Evolutionary conservation across 495 filamentous ascomycete genomes (phyloP).

Genomic region (Tuber magnatum): DNA sequence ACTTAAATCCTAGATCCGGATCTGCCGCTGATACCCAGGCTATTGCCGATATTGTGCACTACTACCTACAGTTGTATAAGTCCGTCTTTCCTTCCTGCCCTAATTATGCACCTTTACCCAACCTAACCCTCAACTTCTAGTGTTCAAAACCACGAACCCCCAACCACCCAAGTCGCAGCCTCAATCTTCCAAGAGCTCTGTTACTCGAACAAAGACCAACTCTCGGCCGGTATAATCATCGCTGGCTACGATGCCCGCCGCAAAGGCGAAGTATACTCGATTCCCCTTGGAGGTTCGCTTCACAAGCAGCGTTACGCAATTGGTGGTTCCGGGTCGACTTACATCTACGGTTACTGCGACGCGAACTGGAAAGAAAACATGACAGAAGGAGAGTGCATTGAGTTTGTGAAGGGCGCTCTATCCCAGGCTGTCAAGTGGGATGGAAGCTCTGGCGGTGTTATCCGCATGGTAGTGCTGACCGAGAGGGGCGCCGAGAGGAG

Average conservation of each 20-base stretch:
- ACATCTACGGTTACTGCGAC: constrained; percentile 98
- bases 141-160: constrained; percentile 74
- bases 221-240: constrained; percentile 96
- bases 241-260: constrained; percentile 90
- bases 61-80: constrained; percentile 84
- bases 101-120: neutral
- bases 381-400: constrained; percentile 85
- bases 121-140: constrained; percentile 36
- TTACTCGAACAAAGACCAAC: constrained; percentile 89
- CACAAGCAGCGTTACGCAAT: constrained; percentile 97
- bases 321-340: constrained; percentile 93
- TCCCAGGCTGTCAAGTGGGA: constrained; percentile 98
- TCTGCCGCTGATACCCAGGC: constrained; percentile 97
- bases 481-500: constrained; percentile 43
- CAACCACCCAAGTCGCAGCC: constrained; percentile 88
- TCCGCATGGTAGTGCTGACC: constrained; percentile 93
- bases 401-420: constrained; percentile 84
- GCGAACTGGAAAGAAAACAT: constrained; percentile 93
- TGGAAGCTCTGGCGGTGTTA: constrained; percentile 95
- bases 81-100: constrained; percentile 15
- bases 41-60: constrained; percentile 93
- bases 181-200: constrained; percentile 95
- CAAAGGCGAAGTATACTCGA: constrained; percentile 93
- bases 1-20: constrained; percentile 53
- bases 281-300: constrained; percentile 90